phyloP scores from a whole-genome alignment of 148 eudicot genomes.

The Spergularia bocconei region DNA sequence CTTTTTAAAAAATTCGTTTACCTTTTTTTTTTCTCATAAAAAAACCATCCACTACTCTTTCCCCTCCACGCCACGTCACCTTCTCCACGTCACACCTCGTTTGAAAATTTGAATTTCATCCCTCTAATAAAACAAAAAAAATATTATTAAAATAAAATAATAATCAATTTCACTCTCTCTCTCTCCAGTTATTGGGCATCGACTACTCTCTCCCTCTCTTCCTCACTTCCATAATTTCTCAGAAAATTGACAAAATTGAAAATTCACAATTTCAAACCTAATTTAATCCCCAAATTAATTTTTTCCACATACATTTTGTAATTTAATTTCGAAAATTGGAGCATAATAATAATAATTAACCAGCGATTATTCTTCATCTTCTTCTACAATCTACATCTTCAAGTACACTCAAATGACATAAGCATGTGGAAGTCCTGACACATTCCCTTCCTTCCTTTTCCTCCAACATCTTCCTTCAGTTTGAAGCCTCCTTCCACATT shows the following conservation, averaged over 20 bases:
- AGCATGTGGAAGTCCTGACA: constrained; percentile 68
- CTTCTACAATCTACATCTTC: constrained; percentile 23
- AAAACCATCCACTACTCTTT: background rate
- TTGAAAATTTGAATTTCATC: constrained; percentile 24
- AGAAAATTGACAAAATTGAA: background rate
- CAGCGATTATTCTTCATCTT: constrained; percentile 24
- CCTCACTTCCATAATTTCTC: background rate
- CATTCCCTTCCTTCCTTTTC: constrained; percentile 22
- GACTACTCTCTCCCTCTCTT: constrained; percentile 8
- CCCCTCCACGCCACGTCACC: constrained; percentile 22
- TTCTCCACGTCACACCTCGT: constrained; percentile 23
- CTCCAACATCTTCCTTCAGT: constrained; percentile 3
- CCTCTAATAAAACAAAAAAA: background rate
- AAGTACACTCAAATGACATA: constrained; percentile 22
- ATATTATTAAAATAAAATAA: background rate
- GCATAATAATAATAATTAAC: too few relatives aligned
- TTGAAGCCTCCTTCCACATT: constrained; percentile 13
- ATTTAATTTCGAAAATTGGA: too few relatives aligned
- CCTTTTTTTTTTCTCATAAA: too few relatives aligned
- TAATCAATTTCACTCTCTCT: background rate
- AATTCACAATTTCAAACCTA: background rate
- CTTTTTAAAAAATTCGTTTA: background rate
- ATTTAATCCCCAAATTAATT: background rate
- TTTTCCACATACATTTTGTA: background rate
- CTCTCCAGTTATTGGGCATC: constrained; percentile 25